Percentiles rank a stretch among this genome's conserved stretches.
Conservation (phyloP, 2,329 filamentous ascomycete species). For the Neophaeococcomyces aloes region DNA sequence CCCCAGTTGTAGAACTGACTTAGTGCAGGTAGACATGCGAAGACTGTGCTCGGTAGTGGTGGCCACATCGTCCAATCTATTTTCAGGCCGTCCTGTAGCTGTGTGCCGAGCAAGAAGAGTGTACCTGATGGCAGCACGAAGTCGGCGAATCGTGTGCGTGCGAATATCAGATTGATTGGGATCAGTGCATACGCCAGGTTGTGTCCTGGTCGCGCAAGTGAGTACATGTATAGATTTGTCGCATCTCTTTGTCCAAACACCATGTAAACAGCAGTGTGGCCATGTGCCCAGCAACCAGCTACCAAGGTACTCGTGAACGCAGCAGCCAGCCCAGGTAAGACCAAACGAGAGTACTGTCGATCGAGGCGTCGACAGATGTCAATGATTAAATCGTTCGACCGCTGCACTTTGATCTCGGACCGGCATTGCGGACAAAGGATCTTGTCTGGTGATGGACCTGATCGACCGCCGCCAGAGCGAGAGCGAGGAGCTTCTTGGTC, state of each 20-base stretch:
- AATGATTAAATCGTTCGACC: slow-evolving; percentile 64
- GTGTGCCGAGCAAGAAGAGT: slow-evolving; percentile 43
- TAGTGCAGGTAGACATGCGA: slow-evolving; percentile 56
- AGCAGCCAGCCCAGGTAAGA: slow-evolving; percentile 54
- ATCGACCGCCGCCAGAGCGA: slow-evolving; percentile 37
- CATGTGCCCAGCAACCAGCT: slow-evolving; percentile 46
- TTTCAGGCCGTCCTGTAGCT: slow-evolving; percentile 30
- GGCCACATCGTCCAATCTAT: slow-evolving; percentile 53
- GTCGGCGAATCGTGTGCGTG: slow-evolving; percentile 54
- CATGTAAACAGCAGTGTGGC: slow-evolving; percentile 52
- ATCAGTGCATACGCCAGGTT: slow-evolving; percentile 55
- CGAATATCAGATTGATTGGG: slow-evolving; percentile 56
- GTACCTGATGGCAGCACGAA: slow-evolving; percentile 53
- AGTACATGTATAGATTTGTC: background rate
- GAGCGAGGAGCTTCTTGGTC: slow-evolving; percentile 62
- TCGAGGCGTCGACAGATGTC: slow-evolving; percentile 53
- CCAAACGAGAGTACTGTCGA: slow-evolving; percentile 45
- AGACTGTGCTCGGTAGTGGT: slow-evolving; percentile 54
- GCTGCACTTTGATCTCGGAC: slow-evolving; percentile 61
- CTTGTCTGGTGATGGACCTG: slow-evolving; percentile 36
- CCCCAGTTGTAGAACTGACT: slow-evolving; percentile 53
- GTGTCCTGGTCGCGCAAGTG: slow-evolving; percentile 24
- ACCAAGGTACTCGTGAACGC: slow-evolving; percentile 36
- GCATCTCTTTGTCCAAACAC: slow-evolving; percentile 47
- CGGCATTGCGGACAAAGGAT: slow-evolving; percentile 87